Evolutionary conservation across 106 monocot species (phyloP), one percentile per base, ranked within the genome.

Genomic region (Cymbidium sinense): DNA sequence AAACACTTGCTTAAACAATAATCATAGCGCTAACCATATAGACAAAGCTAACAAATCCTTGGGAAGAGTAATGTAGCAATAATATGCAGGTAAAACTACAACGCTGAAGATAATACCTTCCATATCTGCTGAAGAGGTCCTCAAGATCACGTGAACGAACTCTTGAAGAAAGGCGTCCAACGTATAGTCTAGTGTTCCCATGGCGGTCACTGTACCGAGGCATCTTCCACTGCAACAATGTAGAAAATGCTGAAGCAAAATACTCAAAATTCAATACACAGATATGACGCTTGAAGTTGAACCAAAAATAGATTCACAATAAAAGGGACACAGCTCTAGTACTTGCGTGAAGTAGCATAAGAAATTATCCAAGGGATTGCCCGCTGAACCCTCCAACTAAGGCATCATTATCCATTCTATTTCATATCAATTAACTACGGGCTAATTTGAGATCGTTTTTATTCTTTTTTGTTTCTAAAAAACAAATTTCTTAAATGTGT

Each of bases 71-170:
- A 25, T 43, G 74, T n/a, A 74, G 74, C 27, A 74, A 74, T 28
- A 43, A 25, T 20, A 20, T 5, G 58, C n/a, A 3, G 15, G 17
- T 9, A 51, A 51, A 8, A 51, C 2, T 51, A 12, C 5, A 2
- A 12, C 5, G 51, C 51, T 4, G 58, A 21, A 21, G 50, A 65
- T 20, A 21, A 73, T 89, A 96, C 96, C 96, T 93, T 65, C 96
- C 96, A 85, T 96, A 96, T 93, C 91, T 86, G 76, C 89, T 85
- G 84, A 96, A 96, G 69, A 91, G 85, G 41, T 90, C 84, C 77
- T 96, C 85, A 37, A 96, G 84, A 61, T 96, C 96, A 70, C 93
- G 96, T 20, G 93, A 85, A 34, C 96, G 89, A 35, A 91, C 88
- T 23, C 93, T 91, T 28, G 91, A 89, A 6, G 96, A 88, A 58